phyloP scores from a whole-genome alignment of 768 basidiomycete genomes.

The Lentinula guzmanii region DNA sequence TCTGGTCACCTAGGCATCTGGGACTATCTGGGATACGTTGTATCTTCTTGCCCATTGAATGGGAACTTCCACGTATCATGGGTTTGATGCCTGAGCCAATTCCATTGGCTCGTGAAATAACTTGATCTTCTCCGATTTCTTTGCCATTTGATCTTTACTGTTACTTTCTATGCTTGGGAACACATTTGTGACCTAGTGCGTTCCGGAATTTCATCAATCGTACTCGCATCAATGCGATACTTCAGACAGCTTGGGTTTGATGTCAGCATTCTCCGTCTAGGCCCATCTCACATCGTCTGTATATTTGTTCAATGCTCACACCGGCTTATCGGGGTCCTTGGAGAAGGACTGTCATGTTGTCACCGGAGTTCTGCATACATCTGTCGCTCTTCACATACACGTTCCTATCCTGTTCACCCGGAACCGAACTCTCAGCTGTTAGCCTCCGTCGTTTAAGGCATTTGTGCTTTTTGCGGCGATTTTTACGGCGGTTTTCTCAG shows the following conservation, averaged over 20 bases:
- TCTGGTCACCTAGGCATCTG: not conserved
- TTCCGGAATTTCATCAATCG: not conserved
- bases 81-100: not conserved
- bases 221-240: not conserved
- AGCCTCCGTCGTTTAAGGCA: not conserved
- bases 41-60: not conserved
- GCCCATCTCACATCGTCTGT: not conserved
- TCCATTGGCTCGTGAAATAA: not conserved
- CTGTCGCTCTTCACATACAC: not conserved
- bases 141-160: conserved; percentile 1
- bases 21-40: not conserved
- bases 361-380: not conserved
- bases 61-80: not conserved
- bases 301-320: not conserved
- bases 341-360: not conserved
- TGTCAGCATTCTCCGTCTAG: not conserved
- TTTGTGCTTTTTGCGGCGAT: not conserved
- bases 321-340: not conserved
- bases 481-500: not conserved
- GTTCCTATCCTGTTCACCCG: not conserved
- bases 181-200: not conserved
- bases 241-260: not conserved
- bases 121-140: not conserved
- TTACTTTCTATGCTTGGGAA: conserved; percentile 3
- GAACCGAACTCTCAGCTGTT: not conserved